Conservation (phyloP, 129 eudicot genomes). For the Logfia minima region DNA sequence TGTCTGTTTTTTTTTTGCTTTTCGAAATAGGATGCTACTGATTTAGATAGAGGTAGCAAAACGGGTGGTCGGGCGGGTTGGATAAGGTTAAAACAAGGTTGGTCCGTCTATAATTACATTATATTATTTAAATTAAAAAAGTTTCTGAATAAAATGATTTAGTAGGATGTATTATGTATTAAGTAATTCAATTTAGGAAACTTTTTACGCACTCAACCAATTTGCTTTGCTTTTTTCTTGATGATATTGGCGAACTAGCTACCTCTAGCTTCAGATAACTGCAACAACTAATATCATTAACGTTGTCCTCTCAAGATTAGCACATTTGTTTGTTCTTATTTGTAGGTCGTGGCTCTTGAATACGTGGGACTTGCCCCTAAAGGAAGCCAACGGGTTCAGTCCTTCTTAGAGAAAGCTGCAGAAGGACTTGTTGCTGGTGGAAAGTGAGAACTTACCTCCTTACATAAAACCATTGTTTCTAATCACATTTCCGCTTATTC, state of each 20-base stretch:
- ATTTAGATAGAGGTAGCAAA: no score
- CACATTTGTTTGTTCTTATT: not conserved
- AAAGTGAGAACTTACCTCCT: constrained; percentile 55
- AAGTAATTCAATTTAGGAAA: no score
- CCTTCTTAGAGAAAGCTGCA: constrained; percentile 91
- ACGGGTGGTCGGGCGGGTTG: no score
- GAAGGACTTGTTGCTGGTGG: constrained; percentile 97
- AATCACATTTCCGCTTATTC: not conserved
- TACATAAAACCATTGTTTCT: not conserved
- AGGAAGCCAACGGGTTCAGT: constrained; percentile 94
- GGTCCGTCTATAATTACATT: no score
- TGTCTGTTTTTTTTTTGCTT: constrained; percentile 2
- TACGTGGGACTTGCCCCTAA: constrained; percentile 78
- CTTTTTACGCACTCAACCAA: no score
- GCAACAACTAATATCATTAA: not conserved
- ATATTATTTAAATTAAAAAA: no score
- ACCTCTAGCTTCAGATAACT: no score
- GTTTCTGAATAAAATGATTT: no score
- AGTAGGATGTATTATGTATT: no score
- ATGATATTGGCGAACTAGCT: no score
- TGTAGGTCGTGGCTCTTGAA: constrained; percentile 74
- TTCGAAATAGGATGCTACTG: not conserved
- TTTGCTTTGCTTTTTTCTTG: no score
- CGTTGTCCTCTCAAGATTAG: not conserved
- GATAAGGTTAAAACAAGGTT: no score